Evolutionary conservation across 768 basidiomycete species (phyloP), one percentile per base, ranked within the genome.

Genomic region (Rossbeevera mucosa): DNA sequence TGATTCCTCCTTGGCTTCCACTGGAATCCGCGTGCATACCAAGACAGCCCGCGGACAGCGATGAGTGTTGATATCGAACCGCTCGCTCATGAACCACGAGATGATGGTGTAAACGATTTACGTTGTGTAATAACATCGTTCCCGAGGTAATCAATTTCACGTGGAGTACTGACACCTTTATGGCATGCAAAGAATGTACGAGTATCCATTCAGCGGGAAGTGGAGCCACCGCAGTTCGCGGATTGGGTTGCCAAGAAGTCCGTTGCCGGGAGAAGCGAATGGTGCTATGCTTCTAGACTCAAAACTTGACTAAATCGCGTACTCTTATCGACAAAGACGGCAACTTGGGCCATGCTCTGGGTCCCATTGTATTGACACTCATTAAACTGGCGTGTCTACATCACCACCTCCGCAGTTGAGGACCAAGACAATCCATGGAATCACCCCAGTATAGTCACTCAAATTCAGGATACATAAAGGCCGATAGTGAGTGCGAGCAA

Each of bases 201-300:
- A 28, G 7, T 25, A 25, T 25, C 4, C 7, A 25, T 7, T 25
- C 7, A 5, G 28, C 25, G 30, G 26, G 48, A 51, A 44, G 52
- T 41, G 28, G 41, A 20, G 25, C 49, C 40, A 40, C 29, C 48
- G 22, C 20, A 26, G 30, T 47, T 24, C 33, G 44, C 59, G 53
- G 51, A 59, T 62, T 51, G 38, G 40, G 33, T 28, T 7, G 62
- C 62, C 63, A 62, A 62, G 63, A 54, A 44, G 11, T 44, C 45
- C 47, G 22, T 26, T 36, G 33, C 33, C 33, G n/a, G 21, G 22
- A 44, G 55, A 47, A 45, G 51, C 30, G 41, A 44, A 28, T 14
- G 7, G n/a, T n/a, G n/a, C 33, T 24, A 8, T 38, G 38, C 36
- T 38, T 52, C 48, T n/a, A 33, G 16, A 13, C 24, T 33, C 50